Evolutionary conservation across 2,329 filamentous ascomycete species (phyloP).

Genomic region (Chrysosporium keratinophilum): DNA sequence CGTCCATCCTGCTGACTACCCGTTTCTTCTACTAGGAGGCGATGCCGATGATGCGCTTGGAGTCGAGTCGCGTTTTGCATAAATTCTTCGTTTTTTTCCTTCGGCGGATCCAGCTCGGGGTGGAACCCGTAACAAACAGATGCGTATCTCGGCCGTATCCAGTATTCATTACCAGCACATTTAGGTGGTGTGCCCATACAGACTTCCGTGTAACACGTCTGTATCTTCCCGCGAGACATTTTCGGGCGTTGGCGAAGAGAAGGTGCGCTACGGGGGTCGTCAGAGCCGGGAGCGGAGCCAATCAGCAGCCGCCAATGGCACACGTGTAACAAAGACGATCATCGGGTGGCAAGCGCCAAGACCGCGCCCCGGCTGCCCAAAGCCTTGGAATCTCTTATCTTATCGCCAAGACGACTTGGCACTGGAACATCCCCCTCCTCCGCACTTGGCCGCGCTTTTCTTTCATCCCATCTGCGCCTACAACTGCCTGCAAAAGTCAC

Average conservation of each 20-base stretch:
- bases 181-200: neutral
- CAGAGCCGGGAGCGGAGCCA: neutral
- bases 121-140: conserved; percentile 6
- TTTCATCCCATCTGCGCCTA: neutral
- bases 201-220: neutral
- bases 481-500: no score
- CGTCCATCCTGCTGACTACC: conserved; percentile 3
- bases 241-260: neutral
- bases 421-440: neutral
- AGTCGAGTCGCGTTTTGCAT: neutral
- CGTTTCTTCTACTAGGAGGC: neutral
- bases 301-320: neutral
- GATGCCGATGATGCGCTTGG: neutral
- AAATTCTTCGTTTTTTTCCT: neutral
- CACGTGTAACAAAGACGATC: neutral
- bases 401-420: neutral
- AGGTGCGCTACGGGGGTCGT: neutral
- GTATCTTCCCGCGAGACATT: neutral
- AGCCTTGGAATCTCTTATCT: neutral
- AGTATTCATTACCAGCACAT: neutral
- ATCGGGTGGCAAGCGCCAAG: conserved; percentile 4
- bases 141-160: neutral
- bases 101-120: conserved; percentile 1
- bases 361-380: neutral
- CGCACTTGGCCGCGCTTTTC: neutral